A percentile compares a stretch with the other conserved stretches of the same genome.
These are phyloP conservation scores for Nicotiana undulata DNA, from an alignment of 257 asterid species.

Conservation along the genomic window DNA sequence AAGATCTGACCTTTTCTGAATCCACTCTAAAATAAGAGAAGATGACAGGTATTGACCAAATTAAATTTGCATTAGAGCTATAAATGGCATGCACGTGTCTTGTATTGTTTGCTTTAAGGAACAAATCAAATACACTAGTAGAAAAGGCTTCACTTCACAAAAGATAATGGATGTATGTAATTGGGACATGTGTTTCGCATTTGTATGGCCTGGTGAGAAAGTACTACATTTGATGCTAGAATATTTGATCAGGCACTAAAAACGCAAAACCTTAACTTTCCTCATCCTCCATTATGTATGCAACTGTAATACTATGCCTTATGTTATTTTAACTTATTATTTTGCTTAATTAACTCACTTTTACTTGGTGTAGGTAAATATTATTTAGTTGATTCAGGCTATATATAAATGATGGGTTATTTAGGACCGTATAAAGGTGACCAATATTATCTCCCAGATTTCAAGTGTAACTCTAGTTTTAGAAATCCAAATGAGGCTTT, in stretches of 20 bases:
- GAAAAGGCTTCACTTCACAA: not conserved
- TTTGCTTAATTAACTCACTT: not conserved
- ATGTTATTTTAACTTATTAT: not conserved
- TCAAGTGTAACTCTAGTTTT: not conserved
- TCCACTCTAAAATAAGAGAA: not conserved
- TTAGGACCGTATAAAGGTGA: not conserved
- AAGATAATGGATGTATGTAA: not conserved
- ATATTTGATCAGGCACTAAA: not conserved
- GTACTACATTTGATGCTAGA: not conserved
- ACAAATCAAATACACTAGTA: not conserved
- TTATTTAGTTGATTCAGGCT: not conserved
- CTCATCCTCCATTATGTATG: not conserved
- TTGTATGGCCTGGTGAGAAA: not conserved
- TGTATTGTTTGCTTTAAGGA: not conserved
- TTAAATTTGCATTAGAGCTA: conserved; percentile 5
- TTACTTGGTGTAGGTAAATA: not conserved
- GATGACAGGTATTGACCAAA: not conserved
- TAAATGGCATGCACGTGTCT: not conserved
- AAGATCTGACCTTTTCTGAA: not conserved
- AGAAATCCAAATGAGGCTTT: not conserved
- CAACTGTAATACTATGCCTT: not conserved
- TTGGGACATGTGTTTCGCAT: not conserved
- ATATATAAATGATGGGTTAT: not conserved
- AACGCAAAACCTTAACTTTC: not conserved
- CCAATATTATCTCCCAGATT: not conserved